Base-by-base conservation (phyloP, 2,329 filamentous ascomycete genomes). In the Colletotrichum neosansevieriae region DNA sequence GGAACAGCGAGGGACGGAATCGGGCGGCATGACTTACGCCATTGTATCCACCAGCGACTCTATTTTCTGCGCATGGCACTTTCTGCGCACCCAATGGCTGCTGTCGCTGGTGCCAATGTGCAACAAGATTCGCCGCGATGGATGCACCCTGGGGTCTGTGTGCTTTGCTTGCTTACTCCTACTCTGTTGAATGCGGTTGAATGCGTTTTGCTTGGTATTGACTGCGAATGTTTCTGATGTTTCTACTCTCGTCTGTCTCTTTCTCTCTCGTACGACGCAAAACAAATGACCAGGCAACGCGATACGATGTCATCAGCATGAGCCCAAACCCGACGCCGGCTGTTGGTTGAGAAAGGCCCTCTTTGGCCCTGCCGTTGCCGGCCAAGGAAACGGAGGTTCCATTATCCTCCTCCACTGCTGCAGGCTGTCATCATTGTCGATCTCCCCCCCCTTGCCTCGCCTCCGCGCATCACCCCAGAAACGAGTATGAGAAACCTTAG, bases 401-500 rank as follows among this genome's bases (percentile, higher is more conserved):
- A 65, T 65, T 45, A 54, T 65, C 40, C 17, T 64, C 24, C 44
- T 21, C 49, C 49, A 32, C 29, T n/a, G 47, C 65, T 68, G 65
- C 65, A 68, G 54, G 47, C 24, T 59, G 45, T 68, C 65, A 65
- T 68, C 65, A 68, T 68, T 54, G 61, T 40, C 38, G 61, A 65
- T 65, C 65, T 53, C 13, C 65, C 29, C 65, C 29, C 42, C 34
- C 44, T 38, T 54, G 51, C 61, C 61, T 49, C 51, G 65, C 54
- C 40, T 58, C 54, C 54, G 62, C 65, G 47, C 65, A 65, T 68
- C 65, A 68, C 65, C 65, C 61, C 61, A 68, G 65, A 68, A 68
- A 68, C 65, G 61, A 54, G 47, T 12, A 50, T 15, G 24, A 54
- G 58, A 24, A 59, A 19, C 47, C 42, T 44, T 53, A 54, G 54